Evolutionary conservation across 805 yeast genomes (phyloP), one percentile per base, ranked within the genome.

Genomic region (Yarrowia sp.): DNA sequence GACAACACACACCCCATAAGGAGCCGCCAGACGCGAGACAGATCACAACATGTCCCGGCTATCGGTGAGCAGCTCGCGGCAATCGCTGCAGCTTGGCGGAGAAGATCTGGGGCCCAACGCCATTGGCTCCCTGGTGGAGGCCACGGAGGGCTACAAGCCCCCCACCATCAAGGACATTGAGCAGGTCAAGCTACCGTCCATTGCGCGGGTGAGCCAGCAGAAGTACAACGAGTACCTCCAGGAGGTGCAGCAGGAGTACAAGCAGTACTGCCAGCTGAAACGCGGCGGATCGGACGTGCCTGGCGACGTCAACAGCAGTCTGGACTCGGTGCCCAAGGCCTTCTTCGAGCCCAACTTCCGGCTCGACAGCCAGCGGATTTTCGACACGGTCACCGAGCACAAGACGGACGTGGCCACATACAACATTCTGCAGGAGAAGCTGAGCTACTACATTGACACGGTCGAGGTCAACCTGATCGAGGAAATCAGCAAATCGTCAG

Each of bases 351-450:
- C 81, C 7, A 81, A 84, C 39, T 94, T 94, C 73, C 79, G 89
- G 65, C 77, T 94, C 38, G 97, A 94, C 68, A 90, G 94, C 70
- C 97, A 97, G 6, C 79, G 97, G 62, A 80, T 86, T 1, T 93
- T 93, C 72, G 84, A 85, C 62, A 77, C 81, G 63, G 96, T 92
- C 2, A 79, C 88, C 13, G 90, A 85, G 44, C 81, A 81, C 39
- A 75, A 83, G 2, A 80, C 81, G 18, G 75, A 83, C 19, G 64
- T 67, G 18, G 78, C 81, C 7, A 79, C 83, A 66, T 81, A 83
- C 68, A 77, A 84, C 9, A 75, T 78, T 21, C 72, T 92, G 16
- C 96, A 87, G 68, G 96, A 90, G 44, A 85, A 84, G 69, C 76
- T 93, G 32, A 88, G 94, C 3, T 84, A 85, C 73, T 90, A 91